phyloP scores from a whole-genome alignment of 2,329 filamentous ascomycete genomes.

The Phyllosticta ampelicida region DNA sequence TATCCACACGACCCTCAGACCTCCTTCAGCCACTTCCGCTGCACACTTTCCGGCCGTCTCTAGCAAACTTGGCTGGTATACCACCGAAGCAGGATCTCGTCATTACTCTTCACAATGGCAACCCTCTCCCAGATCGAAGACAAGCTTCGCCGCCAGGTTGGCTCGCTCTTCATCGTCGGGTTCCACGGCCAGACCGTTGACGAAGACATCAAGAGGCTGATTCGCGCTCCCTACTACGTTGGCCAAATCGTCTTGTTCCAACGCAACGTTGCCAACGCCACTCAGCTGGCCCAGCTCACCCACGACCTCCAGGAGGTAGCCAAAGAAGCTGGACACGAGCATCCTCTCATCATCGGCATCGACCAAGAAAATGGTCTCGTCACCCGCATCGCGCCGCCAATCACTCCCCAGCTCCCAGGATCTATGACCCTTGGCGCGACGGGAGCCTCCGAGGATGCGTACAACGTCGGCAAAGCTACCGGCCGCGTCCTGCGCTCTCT shows the following conservation, averaged over 20 bases:
- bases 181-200: conserved; percentile 7
- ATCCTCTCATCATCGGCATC: conserved; percentile 4
- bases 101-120: background rate
- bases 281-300: background rate
- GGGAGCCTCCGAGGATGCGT: background rate
- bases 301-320: conserved; percentile 4
- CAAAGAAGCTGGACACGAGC: conserved; percentile 1
- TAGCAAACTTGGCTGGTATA: no score
- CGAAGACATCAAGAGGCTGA: conserved; percentile 6
- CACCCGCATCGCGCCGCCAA: conserved; percentile 6
- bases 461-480: background rate
- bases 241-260: conserved; percentile 9
- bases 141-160: conserved; percentile 1
- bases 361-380: conserved; percentile 10
- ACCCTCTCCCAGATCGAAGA: background rate
- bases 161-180: conserved; percentile 6
- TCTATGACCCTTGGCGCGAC: conserved; percentile 8
- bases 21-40: background rate
- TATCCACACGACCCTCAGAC: background rate
- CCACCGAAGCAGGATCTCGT: background rate
- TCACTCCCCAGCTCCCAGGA: conserved; percentile 1
- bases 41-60: no score
- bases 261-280: conserved; percentile 4
- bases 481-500: background rate
- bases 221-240: conserved; percentile 5